Base-by-base conservation (phyloP, 768 basidiomycete genomes). In the Mycena leptocephala region DNA sequence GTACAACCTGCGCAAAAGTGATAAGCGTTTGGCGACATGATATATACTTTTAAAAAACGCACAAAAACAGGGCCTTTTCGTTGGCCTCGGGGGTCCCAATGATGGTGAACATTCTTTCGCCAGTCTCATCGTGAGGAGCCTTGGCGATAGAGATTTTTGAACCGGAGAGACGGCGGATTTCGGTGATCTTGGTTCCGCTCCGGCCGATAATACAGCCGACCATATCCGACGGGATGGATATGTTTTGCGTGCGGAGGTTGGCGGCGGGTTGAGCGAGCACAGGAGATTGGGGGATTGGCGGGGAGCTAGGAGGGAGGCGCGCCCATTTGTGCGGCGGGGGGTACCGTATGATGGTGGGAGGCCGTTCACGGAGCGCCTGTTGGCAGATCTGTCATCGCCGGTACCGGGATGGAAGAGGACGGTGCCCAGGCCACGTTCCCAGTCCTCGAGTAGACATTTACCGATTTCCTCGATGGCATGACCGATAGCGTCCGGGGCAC, bases 41-140 rank as follows among this genome's bases (percentile, higher is more conserved):
- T n/a, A 62, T 10, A 33, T 26, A 14, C 3, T 51, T 51, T 51
- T 24, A 16, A 26, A 11, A 26, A 61, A 69, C 77, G 64, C 18
- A 78, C 75, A 99, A 88, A 90, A 98, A 99, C 73, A 99, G 88
- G 2, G 98, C 98, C 87, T 99, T 98, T 87, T 99, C 98, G 85
- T 98, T 99, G 79, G 96, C 95, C 85, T 97, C 96, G 61, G 96
- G 95, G 16, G 97, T 97, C 70, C 98, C 98, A 59, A 98, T 91
- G 84, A 99, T 99, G 76, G 98, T 97, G 89, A 99, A 99, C 98
- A 99, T 99, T 79, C 98, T 92, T 88, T 99, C 98, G 81, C 98
- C 98, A 51, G 97, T 97, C 82, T 99, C 98, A 81, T 99, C 98
- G 82, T 99, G 98, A n/a, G 98, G 97, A 62, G 96, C 95, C 87